Evolutionary conservation across 176 grass and related monocot genomes (phyloP), one percentile per base, ranked within the genome.

Genomic region (Aegilops sharonensis): DNA sequence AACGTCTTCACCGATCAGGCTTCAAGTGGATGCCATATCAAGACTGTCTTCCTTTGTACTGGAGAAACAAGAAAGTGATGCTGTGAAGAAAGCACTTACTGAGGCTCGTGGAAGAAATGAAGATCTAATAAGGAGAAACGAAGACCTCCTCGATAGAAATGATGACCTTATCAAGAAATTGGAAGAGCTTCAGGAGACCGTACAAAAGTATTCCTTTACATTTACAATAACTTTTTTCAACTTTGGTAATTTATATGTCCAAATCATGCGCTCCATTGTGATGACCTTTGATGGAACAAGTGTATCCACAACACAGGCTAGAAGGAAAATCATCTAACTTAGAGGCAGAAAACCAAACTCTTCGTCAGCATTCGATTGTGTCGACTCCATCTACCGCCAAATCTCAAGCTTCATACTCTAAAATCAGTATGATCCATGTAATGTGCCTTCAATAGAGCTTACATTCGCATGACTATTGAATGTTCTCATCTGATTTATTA

Each of bases 351-450:
- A 95, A 94, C 70, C 84, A 98, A 56, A 57, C 87, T 48, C 86
- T 94, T 84, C 96, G 71, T 57, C 93, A 98, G 89, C 91, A 94
- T 77, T 75, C 89, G 72, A 47, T 87, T 84, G 81, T 68, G 36
- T 80, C 83, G 75, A 78, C 93, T 56, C 86, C 95, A 84, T 78
- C 88, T 88, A 85, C 90, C 27, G 76, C 87, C 20, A 94, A 88
- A 75, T 88, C 89, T 87, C 89, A 89, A 87, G 87, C 89, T 85
- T 64, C 92, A 85, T 91, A 25, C 74, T 57, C 87, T 48, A 91
- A 85, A 87, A 87, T 91, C 81, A 89, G 84, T 78, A 87, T 91
- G 76, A 81, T 89, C 66, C 92, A 89, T 83, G 92, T 94, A 89
- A 87, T 81, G 79, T 79, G 83, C 73, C 66, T 83, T 90, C 80